phyloP scores from a whole-genome alignment of 352 stramenopile species.

The Phytophthora pini region DNA sequence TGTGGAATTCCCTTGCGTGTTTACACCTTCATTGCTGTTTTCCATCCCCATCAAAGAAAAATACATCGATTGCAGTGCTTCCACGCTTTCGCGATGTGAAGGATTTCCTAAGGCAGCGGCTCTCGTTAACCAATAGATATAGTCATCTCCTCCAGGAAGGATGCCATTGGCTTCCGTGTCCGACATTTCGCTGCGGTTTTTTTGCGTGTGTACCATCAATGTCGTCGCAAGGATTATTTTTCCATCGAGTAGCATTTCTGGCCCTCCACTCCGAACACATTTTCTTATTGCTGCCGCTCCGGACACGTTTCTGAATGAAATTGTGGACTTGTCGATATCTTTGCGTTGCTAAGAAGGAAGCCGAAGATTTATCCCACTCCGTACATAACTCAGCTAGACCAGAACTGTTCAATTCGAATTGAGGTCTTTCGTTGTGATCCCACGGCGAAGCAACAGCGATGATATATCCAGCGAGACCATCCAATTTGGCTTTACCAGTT shows the following conservation, averaged over 20 bases:
- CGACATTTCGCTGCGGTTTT: too few relatives aligned
- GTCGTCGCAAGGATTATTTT: background rate
- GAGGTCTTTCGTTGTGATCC: background rate
- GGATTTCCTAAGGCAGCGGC: too few relatives aligned
- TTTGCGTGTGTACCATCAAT: background rate
- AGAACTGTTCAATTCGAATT: background rate
- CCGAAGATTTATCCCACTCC: background rate
- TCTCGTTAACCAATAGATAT: too few relatives aligned
- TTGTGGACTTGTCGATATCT: background rate
- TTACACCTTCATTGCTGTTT: too few relatives aligned
- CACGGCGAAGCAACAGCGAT: background rate
- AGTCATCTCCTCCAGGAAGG: too few relatives aligned
- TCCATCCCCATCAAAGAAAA: too few relatives aligned
- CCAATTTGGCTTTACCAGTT: background rate
- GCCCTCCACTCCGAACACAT: background rate
- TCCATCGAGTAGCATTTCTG: background rate
- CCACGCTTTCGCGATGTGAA: too few relatives aligned
- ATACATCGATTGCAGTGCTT: too few relatives aligned
- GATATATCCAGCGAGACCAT: background rate
- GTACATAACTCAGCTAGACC: background rate
- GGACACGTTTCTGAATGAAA: background rate
- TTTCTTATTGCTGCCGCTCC: background rate
- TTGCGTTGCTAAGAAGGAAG: background rate
- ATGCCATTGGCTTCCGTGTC: too few relatives aligned
- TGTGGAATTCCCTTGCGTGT: too few relatives aligned